Evolutionary conservation across 23 red algal genomes (phyloP).

Genomic region (Gracilaria gracilis): DNA sequence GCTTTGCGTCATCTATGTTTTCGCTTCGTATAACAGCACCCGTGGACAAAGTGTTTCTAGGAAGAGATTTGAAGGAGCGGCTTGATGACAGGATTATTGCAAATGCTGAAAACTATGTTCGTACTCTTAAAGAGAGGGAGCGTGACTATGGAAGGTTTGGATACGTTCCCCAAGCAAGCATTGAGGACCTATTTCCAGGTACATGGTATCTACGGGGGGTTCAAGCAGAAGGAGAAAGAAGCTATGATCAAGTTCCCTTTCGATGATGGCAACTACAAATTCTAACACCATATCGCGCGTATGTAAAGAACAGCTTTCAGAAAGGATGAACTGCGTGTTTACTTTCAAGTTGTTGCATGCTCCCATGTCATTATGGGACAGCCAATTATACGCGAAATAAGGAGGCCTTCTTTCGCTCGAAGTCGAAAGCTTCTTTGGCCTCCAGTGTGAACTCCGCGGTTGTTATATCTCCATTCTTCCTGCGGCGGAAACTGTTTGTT

Average conservation of each 20-base stretch:
- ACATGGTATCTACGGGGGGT: slow-evolving; percentile 53
- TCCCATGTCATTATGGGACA: no score
- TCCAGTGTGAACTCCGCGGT: no score
- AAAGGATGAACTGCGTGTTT: no score
- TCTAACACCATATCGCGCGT: no score
- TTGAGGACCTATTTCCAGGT: slow-evolving; percentile 51
- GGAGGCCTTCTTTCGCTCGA: no score
- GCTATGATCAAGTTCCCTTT: slow-evolving; percentile 54
- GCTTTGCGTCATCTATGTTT: slow-evolving; percentile 91
- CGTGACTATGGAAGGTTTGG: slow-evolving; percentile 43
- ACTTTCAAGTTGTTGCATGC: no score
- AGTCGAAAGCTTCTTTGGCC: no score
- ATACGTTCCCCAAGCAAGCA: slow-evolving; percentile 18
- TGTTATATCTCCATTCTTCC: no score
- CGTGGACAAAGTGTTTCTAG: slow-evolving; percentile 33
- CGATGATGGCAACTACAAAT: slow-evolving; percentile 2
- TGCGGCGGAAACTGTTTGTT: no score
- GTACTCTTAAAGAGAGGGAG: slow-evolving; percentile 42
- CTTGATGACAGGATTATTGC: slow-evolving; percentile 44
- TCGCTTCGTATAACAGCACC: slow-evolving; percentile 65
- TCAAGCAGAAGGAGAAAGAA: slow-evolving; percentile 38
- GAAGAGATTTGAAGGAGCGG: slow-evolving; percentile 29
- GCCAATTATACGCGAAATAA: no score
- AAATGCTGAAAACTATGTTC: slow-evolving; percentile 39
- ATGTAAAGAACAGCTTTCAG: no score